Percentiles rank a stretch among this genome's conserved stretches.
Conservation (phyloP, 345 rosid species). For the Moricandia arvensis region DNA sequence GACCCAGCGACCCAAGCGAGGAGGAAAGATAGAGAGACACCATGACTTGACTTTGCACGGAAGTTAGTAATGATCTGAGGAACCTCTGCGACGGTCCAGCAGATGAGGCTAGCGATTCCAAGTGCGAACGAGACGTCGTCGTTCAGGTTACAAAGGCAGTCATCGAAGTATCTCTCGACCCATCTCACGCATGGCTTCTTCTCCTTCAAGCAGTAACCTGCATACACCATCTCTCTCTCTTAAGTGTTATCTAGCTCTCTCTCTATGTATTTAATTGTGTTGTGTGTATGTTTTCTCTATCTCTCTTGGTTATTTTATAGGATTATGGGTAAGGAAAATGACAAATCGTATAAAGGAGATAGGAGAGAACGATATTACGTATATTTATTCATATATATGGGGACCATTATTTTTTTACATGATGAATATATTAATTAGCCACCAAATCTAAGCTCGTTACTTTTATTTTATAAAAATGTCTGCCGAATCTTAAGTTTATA, state of each 20-base stretch:
- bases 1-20: conserved; percentile 98
- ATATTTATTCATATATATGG: not conserved
- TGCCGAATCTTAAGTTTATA: not conserved
- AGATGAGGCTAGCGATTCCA: conserved; percentile 61
- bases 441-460: conserved; percentile 1
- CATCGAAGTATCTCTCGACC: conserved; percentile 76
- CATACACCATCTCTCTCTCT: conserved; percentile 42
- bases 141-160: conserved; percentile 72
- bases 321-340: conserved; percentile 22
- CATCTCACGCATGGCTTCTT: conserved; percentile 63
- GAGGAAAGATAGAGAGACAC: conserved; percentile 85
- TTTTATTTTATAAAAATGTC: not conserved
- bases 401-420: conserved; percentile 25
- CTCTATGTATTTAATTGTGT: not conserved
- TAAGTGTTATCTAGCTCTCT: conserved; percentile 2
- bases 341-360: conserved; percentile 27
- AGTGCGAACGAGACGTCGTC: conserved; percentile 76
- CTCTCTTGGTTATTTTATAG: conserved; percentile 27
- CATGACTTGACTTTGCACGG: conserved; percentile 87
- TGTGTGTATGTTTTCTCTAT: not conserved
- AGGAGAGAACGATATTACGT: conserved; percentile 12
- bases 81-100: conserved; percentile 93
- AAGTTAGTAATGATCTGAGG: conserved; percentile 96
- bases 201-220: conserved; percentile 56
- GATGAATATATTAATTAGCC: not conserved